Conservation (phyloP, 495 filamentous ascomycete genomes). For the Xylaria bambusicola region DNA sequence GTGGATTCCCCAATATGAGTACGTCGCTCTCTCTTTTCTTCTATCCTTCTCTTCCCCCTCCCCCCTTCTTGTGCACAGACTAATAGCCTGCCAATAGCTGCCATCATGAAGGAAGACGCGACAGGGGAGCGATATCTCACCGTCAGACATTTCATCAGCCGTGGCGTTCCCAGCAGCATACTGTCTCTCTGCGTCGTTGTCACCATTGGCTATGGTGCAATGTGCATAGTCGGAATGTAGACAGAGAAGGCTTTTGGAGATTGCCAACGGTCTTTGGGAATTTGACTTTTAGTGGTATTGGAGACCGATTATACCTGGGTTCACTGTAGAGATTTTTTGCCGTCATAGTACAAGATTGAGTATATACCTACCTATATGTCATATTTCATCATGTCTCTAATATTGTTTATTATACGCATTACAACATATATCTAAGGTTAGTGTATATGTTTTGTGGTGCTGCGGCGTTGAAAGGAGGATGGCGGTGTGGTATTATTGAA, state of each 20-base stretch:
- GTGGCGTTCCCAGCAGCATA: constrained; percentile 83
- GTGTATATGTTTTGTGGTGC: no score
- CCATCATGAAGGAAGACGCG: constrained; percentile 98
- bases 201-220: constrained; percentile 82
- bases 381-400: no score
- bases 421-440: no score
- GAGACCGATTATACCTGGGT: no score
- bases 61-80: neutral
- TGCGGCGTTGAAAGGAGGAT: no score
- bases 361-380: no score
- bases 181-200: constrained; percentile 81
- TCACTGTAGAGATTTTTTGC: no score
- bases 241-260: neutral
- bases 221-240: constrained; percentile 75
- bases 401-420: no score
- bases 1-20: constrained; percentile 99
- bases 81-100: constrained; percentile 56
- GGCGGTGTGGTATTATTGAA: no score
- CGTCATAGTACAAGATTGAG: no score
- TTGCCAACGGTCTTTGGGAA: neutral
- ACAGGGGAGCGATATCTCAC: constrained; percentile 88
- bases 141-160: constrained; percentile 90
- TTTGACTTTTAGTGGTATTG: neutral
- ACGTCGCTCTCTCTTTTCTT: constrained; percentile 44
- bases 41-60: no score